A percentile compares a stretch with the other conserved stretches of the same genome.
These are phyloP conservation scores for Coemansia sp. DNA, from an alignment of 192 early-diverging fungal species.

Conservation along the genomic window DNA sequence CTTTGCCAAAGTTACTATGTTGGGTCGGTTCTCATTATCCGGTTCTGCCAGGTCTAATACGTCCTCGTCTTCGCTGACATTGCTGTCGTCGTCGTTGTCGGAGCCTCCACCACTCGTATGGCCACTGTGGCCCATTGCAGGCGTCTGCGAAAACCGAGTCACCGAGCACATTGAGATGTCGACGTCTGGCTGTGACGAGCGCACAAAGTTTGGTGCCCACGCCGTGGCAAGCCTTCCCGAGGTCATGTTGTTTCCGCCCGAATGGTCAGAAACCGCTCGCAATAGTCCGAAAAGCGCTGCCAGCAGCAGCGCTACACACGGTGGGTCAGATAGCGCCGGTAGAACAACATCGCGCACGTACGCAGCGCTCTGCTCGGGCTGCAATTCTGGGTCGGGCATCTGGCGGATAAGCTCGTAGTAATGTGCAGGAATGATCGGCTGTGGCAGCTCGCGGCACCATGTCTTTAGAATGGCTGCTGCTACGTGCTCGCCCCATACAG, in stretches of 20 bases:
- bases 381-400: conserved; percentile 44
- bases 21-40: conserved; percentile 42
- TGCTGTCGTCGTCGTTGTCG: conserved; percentile 6
- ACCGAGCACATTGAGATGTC: conserved; percentile 57
- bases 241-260: conserved; percentile 81
- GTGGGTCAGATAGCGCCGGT: conserved; percentile 53
- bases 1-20: conserved; percentile 46
- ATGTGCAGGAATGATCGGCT: conserved; percentile 67
- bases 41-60: conserved; percentile 23
- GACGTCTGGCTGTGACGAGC: conserved; percentile 51
- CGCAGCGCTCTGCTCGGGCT: conserved; percentile 36
- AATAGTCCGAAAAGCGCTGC: conserved; percentile 74
- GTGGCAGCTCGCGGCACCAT: conserved; percentile 80
- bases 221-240: conserved; percentile 78
- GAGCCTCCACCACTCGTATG: neutral
- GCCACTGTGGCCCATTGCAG: neutral
- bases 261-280: conserved; percentile 66
- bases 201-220: conserved; percentile 86
- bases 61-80: conserved; percentile 37
- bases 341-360: conserved; percentile 49
- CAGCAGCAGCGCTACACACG: conserved; percentile 59
- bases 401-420: conserved; percentile 63
- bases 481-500: conserved; percentile 74
- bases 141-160: conserved; percentile 37
- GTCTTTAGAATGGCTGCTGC: conserved; percentile 81